phyloP scores from a whole-genome alignment of 495 filamentous ascomycete species.

The Achaetomiella virescens region DNA sequence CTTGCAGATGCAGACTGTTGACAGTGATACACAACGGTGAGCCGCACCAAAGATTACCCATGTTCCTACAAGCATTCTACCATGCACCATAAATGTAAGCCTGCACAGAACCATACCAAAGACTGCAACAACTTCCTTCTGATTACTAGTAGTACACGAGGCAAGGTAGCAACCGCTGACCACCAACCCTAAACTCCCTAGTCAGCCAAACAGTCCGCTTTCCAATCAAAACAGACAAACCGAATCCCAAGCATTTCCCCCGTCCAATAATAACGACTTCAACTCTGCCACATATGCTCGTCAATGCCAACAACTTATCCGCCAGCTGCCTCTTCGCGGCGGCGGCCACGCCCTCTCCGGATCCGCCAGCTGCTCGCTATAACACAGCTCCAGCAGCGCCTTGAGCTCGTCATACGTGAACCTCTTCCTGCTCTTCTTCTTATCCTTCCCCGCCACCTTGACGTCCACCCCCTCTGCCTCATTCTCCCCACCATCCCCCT shows the following conservation, averaged over 20 bases:
- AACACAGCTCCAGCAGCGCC: conserved; percentile 76
- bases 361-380: conserved; percentile 68
- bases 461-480: conserved; percentile 45
- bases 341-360: conserved; percentile 64
- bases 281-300: conserved; percentile 70
- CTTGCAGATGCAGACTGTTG: too few species aligned
- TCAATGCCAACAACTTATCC: conserved; percentile 68
- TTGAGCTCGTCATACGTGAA: conserved; percentile 84
- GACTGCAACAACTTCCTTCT: too few species aligned
- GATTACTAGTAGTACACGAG: too few species aligned
- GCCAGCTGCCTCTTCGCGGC: conserved; percentile 67
- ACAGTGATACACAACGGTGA: too few species aligned
- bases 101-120: too few species aligned
- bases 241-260: neutral
- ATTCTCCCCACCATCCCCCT: conserved; percentile 66
- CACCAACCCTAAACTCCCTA: neutral
- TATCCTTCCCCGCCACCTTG: conserved; percentile 25
- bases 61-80: too few species aligned
- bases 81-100: too few species aligned
- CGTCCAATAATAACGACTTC: too few species aligned
- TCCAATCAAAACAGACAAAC: neutral
- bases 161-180: neutral
- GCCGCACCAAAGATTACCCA: too few species aligned
- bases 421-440: conserved; percentile 22
- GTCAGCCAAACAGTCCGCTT: neutral